Conservation (phyloP, 768 basidiomycete species). For the Tricholoma sp. region DNA sequence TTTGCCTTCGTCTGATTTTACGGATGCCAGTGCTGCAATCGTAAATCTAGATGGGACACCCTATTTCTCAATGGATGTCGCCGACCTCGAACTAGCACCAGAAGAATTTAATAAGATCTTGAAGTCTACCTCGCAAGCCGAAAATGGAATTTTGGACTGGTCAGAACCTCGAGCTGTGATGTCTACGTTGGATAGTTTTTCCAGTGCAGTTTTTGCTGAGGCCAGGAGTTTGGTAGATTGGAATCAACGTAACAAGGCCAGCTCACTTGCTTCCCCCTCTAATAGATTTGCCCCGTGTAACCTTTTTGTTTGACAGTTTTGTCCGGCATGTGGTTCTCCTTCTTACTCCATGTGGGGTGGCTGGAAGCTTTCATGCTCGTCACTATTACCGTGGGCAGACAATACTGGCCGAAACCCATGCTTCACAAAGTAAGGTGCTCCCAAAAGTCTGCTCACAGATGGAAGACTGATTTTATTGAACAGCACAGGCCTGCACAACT, state of each 20-base stretch:
- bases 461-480: constrained; percentile 7
- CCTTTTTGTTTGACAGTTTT: constrained; percentile 51
- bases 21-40: constrained; percentile 46
- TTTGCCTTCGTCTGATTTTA: constrained; percentile 64
- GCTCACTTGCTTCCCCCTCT: constrained; percentile 1
- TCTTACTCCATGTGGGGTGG: constrained; percentile 90
- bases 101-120: constrained; percentile 33
- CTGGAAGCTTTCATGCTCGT: constrained; percentile 86
- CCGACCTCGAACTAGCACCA: constrained; percentile 34
- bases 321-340: constrained; percentile 78
- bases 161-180: constrained; percentile 59
- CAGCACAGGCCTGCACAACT: constrained; percentile 87
- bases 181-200: constrained; percentile 52
- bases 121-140: constrained; percentile 31
- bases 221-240: constrained; percentile 87
- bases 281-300: not conserved
- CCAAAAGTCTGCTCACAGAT: not conserved
- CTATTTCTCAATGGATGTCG: constrained; percentile 81
- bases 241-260: constrained; percentile 84
- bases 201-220: constrained; percentile 71
- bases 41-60: constrained; percentile 72
- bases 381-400: constrained; percentile 71
- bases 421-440: constrained; percentile 50
- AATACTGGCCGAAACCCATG: constrained; percentile 62
- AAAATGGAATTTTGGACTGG: constrained; percentile 48